Conservation (phyloP, 2,329 filamentous ascomycete genomes). For the Cercospora canescens region DNA sequence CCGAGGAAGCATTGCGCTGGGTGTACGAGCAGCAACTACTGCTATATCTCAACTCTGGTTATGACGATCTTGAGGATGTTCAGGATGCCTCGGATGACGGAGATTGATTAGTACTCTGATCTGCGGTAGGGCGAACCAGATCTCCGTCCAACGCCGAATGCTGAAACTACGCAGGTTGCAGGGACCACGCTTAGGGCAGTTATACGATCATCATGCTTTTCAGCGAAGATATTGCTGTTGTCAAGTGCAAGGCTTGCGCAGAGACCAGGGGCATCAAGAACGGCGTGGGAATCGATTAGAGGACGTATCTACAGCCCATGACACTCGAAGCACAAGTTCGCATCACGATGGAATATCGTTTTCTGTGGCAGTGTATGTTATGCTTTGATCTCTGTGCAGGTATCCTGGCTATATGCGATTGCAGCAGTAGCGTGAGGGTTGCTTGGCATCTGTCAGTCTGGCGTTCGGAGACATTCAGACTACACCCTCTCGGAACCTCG, state of each 20-base stretch:
- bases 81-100: slow-evolving; percentile 10
- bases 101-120: background rate
- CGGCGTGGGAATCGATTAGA: background rate
- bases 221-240: background rate
- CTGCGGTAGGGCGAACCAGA: background rate
- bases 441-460: background rate
- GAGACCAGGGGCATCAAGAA: background rate
- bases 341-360: background rate
- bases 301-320: background rate
- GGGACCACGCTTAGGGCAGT: background rate
- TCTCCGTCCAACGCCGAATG: background rate
- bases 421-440: background rate
- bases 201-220: background rate
- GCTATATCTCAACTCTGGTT: slow-evolving; percentile 5
- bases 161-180: background rate
- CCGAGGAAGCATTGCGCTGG: slow-evolving; percentile 10
- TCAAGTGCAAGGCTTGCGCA: background rate
- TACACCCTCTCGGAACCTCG: background rate
- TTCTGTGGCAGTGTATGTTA: background rate
- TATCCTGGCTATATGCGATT: background rate
- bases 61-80: slow-evolving; percentile 9
- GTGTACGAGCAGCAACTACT: slow-evolving; percentile 4
- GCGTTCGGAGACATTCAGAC: background rate
- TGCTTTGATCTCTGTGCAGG: background rate
- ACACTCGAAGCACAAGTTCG: background rate